Evolutionary conservation across 208 protist genomes (phyloP), one percentile per base, ranked within the genome.

Genomic region (Leishmania aethiopica): DNA sequence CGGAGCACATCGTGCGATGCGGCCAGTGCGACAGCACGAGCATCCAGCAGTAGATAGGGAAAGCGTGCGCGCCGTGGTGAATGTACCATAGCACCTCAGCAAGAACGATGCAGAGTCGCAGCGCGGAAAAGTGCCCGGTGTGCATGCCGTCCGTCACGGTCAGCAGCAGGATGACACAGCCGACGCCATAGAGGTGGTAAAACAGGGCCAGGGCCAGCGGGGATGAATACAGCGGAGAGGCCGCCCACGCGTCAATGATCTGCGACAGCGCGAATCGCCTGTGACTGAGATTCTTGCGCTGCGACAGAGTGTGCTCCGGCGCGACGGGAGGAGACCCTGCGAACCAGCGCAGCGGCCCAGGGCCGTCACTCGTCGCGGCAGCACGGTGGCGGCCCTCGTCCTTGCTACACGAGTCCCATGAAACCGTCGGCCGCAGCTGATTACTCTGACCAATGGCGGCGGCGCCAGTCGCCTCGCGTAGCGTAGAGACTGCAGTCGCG

Each of bases 51-150:
- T 84, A 91, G 15, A 93, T 82, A 17, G 91, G 55, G 62, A 93
- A 93, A 47, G 89, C 86, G 78, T 93, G 89, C 3, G 83, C 64
- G 49, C 87, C 89, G 83, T 91, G 89, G 66, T 89, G 89, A 17
- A 88, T 51, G 55, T 83, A 90, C 87, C 89, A 93, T 2, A 93
- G 53, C 42, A 91, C 19, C 87, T 93, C 89, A 15, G 79, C 78
- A 22, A 87, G 45, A 13, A 60, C 74, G 32, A 89, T 62, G 55
- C 75, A 28, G 35, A 93, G 81, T 1, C 89, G 85, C 35, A 89
- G 37, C 66, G 90, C 74, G 5, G 87, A 83, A 59, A 91, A 83
- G 74, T 88, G 84, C 0, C 89, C 87, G 1, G 89, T 91, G 28
- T 89, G 79, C 55, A 74, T 70, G 59, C 89, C 89, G 40, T 84